Percentiles rank a stretch among this genome's conserved stretches.
phyloP scores from a whole-genome alignment of 345 rosid genomes.

The Eucalyptus sp. region DNA sequence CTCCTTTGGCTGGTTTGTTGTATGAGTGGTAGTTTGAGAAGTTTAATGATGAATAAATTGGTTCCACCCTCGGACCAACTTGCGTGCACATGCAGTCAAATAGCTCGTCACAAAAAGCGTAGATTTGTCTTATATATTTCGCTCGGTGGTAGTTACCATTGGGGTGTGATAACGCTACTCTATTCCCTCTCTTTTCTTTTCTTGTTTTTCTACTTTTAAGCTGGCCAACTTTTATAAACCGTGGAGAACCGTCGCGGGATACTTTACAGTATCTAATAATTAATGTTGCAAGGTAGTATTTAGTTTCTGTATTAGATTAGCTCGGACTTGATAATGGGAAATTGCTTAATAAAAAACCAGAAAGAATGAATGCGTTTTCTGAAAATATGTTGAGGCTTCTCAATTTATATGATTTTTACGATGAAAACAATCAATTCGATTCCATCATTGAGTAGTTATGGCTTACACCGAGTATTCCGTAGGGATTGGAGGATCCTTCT shows the following conservation, averaged over 20 bases:
- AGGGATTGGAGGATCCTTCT: background rate
- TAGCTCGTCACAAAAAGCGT: background rate
- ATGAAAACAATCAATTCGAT: background rate
- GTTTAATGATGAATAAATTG: background rate
- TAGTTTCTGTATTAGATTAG: background rate
- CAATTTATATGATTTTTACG: background rate
- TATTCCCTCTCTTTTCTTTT: background rate
- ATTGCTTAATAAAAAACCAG: background rate
- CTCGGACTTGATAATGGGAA: background rate
- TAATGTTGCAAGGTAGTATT: background rate
- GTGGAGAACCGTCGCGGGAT: background rate
- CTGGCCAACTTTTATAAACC: background rate
- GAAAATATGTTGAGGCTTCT: background rate
- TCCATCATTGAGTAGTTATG: background rate
- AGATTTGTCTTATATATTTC: background rate
- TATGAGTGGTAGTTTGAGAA: background rate
- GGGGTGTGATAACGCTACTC: background rate
- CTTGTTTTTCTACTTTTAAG: background rate
- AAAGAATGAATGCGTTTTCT: background rate
- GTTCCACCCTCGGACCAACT: background rate
- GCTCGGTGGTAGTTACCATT: background rate
- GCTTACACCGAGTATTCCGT: background rate
- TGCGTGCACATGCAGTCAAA: background rate
- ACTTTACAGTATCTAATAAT: background rate
- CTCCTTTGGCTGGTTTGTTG: background rate